phyloP scores from a whole-genome alignment of 805 yeast genomes.

The Lachancea quebecensis region DNA sequence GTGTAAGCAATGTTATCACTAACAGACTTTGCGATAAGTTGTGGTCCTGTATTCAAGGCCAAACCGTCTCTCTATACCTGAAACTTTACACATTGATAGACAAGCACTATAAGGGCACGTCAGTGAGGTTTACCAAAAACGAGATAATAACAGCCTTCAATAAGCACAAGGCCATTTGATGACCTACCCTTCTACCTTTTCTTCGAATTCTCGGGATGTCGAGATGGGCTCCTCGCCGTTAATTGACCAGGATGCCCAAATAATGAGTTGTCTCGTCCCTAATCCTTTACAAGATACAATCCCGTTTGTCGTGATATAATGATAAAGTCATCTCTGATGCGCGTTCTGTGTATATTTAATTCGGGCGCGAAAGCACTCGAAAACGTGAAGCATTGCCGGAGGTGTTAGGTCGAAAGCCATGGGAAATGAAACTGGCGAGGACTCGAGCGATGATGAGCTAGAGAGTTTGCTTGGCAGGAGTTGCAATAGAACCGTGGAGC shows the following conservation, averaged over 20 bases:
- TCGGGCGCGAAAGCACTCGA: too few relatives aligned
- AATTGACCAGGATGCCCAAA: too few relatives aligned
- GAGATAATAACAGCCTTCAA: constrained; percentile 54
- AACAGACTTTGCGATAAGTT: constrained; percentile 51
- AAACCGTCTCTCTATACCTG: constrained; percentile 49
- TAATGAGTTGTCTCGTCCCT: too few relatives aligned
- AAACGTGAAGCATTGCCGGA: too few relatives aligned
- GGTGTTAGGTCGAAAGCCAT: not conserved
- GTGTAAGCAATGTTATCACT: constrained; percentile 17
- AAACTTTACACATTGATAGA: constrained; percentile 50
- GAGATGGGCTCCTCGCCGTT: too few relatives aligned
- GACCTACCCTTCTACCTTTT: too few relatives aligned
- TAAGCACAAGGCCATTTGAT: constrained; percentile 14
- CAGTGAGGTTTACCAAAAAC: constrained; percentile 42
- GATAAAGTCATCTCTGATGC: too few relatives aligned
- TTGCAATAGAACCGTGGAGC: constrained; percentile 29
- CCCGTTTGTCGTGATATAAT: too few relatives aligned
- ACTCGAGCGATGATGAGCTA: constrained; percentile 27
- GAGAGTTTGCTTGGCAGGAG: constrained; percentile 29
- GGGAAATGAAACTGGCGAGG: not conserved
- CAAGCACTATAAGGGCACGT: constrained; percentile 49
- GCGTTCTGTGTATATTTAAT: too few relatives aligned
- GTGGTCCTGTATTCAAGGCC: constrained; percentile 65
- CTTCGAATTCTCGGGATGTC: too few relatives aligned
- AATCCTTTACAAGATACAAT: too few relatives aligned